These are phyloP conservation scores for Verticillium nubilum DNA, from an alignment of 2,329 filamentous ascomycete genomes.

Conservation along the genomic window DNA sequence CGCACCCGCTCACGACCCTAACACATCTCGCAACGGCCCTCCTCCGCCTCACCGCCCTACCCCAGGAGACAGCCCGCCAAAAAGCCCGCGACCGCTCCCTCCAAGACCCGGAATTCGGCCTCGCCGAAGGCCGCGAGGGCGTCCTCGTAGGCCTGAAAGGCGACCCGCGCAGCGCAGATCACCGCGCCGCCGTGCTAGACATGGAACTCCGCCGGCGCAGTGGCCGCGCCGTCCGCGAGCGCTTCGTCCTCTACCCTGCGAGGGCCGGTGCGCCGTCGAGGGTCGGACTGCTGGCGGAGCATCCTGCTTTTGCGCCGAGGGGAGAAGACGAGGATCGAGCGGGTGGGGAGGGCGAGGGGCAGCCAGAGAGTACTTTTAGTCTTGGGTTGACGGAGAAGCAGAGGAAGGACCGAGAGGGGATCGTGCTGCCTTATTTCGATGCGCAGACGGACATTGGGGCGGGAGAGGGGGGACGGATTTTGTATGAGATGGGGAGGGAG, in stretches of 20 bases:
- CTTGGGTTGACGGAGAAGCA: conserved; percentile 88
- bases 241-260: conserved; percentile 43
- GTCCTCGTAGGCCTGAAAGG: conserved; percentile 62
- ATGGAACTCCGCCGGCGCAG: conserved; percentile 84
- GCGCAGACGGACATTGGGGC: conserved; percentile 75
- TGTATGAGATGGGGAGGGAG: conserved; percentile 95
- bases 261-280: conserved; percentile 21
- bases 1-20: conserved; percentile 66
- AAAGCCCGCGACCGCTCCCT: conserved; percentile 71
- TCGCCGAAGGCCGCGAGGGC: conserved; percentile 73
- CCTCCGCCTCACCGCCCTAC: conserved; percentile 65
- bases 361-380: conserved; percentile 74
- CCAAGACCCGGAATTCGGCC: conserved; percentile 71
- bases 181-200: conserved; percentile 61
- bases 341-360: conserved; percentile 38
- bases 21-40: conserved; percentile 86
- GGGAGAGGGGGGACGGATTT: conserved; percentile 83
- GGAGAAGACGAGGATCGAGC: conserved; percentile 25
- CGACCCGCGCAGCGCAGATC: conserved; percentile 35
- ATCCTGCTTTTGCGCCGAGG: conserved; percentile 59
- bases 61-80: conserved; percentile 69
- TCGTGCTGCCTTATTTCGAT: conserved; percentile 94
- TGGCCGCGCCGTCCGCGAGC: conserved; percentile 70
- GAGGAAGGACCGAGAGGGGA: conserved; percentile 75
- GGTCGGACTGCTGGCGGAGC: conserved; percentile 65